A percentile compares a stretch with the other conserved stretches of the same genome.
These are phyloP conservation scores for Odonthalia washingtoniensis DNA, from an alignment of 31 red algal genomes.

Conservation along the genomic window DNA sequence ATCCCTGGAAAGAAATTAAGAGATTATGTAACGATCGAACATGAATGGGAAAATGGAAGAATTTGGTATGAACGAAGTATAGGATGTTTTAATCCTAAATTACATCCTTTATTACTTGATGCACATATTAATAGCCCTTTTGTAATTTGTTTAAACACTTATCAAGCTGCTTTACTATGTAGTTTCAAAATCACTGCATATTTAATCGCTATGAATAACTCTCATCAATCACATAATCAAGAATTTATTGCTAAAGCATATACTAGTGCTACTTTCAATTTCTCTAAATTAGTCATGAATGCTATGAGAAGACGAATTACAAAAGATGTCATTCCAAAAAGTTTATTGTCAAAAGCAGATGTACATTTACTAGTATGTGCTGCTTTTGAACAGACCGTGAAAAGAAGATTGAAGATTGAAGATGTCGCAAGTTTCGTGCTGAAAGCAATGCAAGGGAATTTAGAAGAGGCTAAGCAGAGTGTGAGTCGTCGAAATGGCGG, in stretches of 20 bases:
- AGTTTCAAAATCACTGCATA: conserved; percentile 66
- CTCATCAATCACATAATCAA: background rate
- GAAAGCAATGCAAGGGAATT: too few relatives aligned
- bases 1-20: conserved; percentile 36
- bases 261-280: background rate
- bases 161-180: conserved; percentile 70
- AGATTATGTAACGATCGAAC: conserved; percentile 62
- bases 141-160: conserved; percentile 68
- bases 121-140: conserved; percentile 58
- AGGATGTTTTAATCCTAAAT: conserved; percentile 74
- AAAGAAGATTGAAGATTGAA: too few relatives aligned
- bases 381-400: too few relatives aligned
- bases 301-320: background rate
- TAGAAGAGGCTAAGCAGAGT: too few relatives aligned
- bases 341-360: too few relatives aligned
- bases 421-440: too few relatives aligned
- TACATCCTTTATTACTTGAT: conserved; percentile 76
- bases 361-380: too few relatives aligned
- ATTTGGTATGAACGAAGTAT: conserved; percentile 42
- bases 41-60: conserved; percentile 35
- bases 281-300: background rate
- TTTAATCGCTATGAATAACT: conserved; percentile 10
- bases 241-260: background rate
- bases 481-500: too few relatives aligned
- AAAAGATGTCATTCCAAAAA: too few relatives aligned